Evolutionary conservation across 75 land plant genomes (phyloP).

Genomic region (Ceratopteris richardii): DNA sequence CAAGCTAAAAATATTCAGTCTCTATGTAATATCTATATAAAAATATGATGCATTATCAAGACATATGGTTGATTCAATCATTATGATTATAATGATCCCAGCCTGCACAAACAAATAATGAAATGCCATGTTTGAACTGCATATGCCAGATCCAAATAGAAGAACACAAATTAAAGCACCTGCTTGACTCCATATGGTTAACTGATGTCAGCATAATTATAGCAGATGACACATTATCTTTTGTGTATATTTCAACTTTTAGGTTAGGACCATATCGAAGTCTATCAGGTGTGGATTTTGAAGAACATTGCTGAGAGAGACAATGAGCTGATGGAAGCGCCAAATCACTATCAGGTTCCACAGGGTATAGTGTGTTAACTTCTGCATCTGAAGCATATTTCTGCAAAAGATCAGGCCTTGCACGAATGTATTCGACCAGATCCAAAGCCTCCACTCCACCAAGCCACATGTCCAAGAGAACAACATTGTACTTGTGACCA

Average conservation of each 20-base stretch:
- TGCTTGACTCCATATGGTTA: slow-evolving; percentile 25
- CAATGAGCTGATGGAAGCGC: too few species aligned
- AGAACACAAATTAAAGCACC: slow-evolving; percentile 4
- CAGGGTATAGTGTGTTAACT: neutral
- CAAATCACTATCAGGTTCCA: neutral
- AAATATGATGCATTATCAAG: too few species aligned
- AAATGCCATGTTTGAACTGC: too few species aligned
- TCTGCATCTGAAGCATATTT: neutral
- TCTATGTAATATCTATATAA: too few species aligned
- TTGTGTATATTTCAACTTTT: neutral
- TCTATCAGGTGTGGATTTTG: neutral
- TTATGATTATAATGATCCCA: too few species aligned
- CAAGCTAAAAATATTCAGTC: too few species aligned
- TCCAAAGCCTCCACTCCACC: slow-evolving; percentile 22
- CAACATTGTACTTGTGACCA: slow-evolving; percentile 14
- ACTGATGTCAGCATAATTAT: slow-evolving; percentile 34
- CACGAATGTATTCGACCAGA: slow-evolving; percentile 13
- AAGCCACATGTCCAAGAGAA: slow-evolving; percentile 31
- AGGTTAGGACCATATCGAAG: neutral
- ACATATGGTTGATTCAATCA: too few species aligned
- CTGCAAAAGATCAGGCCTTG: slow-evolving; percentile 6
- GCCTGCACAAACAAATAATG: too few species aligned
- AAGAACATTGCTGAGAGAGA: neutral
- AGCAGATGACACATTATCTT: slow-evolving; percentile 6
- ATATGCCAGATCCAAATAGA: too few species aligned